Conservation (phyloP, 2,329 filamentous ascomycete genomes). For the Colletotrichum liriopes region DNA sequence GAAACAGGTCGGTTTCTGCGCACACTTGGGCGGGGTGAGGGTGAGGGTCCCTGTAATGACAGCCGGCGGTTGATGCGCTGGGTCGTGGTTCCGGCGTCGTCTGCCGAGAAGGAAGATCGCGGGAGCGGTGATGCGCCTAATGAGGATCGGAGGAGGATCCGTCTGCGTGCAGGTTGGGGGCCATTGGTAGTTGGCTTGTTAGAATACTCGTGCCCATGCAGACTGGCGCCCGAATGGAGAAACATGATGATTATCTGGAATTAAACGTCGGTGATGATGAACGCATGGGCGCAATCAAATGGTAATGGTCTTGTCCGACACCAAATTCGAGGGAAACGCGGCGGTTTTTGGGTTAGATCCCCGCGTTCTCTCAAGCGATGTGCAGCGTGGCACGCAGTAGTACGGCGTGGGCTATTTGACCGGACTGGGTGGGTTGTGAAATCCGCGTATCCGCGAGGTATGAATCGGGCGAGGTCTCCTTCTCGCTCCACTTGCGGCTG, state of each 20-base stretch:
- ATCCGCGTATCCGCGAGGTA: constrained; percentile 7
- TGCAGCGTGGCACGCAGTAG: constrained; percentile 1
- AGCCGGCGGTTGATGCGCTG: constrained; percentile 30
- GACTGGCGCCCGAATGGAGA: constrained; percentile 71
- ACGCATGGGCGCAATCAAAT: constrained; percentile 20
- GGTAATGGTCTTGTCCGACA: background rate
- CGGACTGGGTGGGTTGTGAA: background rate
- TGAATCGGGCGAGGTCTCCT: constrained; percentile 21
- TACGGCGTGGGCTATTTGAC: constrained; percentile 1
- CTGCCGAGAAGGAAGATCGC: constrained; percentile 29
- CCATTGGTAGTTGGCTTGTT: constrained; percentile 50
- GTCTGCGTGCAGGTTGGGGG: constrained; percentile 52
- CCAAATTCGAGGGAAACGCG: background rate
- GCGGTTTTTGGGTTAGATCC: constrained; percentile 14
- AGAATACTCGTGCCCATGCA: constrained; percentile 74
- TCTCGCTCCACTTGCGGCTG: constrained; percentile 15
- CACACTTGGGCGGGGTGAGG: constrained; percentile 36
- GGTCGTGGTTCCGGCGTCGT: constrained; percentile 15
- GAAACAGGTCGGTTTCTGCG: constrained; percentile 54
- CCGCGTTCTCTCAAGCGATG: constrained; percentile 16
- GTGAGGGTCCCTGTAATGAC: constrained; percentile 30
- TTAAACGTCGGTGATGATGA: background rate
- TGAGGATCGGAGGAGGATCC: constrained; percentile 61
- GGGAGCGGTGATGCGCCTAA: constrained; percentile 48
- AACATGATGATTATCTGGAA: constrained; percentile 63